Percentiles rank a stretch among this genome's conserved stretches.
phyloP scores from a whole-genome alignment of 768 basidiomycete genomes.

The Hygrophoropsis aurantiaca region DNA sequence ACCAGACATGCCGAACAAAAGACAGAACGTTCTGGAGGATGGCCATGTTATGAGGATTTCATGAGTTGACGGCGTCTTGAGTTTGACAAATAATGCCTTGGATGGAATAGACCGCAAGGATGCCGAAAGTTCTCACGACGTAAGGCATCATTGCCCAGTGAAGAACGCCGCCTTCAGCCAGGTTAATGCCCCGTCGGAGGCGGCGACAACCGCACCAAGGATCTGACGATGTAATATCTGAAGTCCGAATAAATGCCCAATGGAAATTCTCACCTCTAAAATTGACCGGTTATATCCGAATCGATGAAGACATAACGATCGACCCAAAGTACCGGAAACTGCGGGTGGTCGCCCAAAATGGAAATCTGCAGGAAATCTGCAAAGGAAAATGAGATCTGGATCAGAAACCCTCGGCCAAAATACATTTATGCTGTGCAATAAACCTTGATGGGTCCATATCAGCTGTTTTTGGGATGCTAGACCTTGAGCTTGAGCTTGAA shows the following conservation, averaged over 20 bases:
- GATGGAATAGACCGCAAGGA: constrained; percentile 30
- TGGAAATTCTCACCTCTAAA: background rate
- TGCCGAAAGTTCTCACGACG: constrained; percentile 25
- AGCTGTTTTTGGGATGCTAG: no score
- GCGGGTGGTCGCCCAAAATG: constrained; percentile 22
- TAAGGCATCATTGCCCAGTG: constrained; percentile 2
- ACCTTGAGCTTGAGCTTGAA: no score
- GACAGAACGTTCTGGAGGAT: constrained; percentile 12
- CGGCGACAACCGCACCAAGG: constrained; percentile 1
- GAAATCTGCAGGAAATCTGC: constrained; percentile 15
- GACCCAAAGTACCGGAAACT: constrained; percentile 13
- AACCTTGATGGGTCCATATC: no score
- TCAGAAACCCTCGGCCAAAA: no score
- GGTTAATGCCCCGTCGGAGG: constrained; percentile 17
- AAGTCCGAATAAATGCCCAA: background rate
- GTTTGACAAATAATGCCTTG: constrained; percentile 8
- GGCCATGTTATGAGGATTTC: constrained; percentile 22
- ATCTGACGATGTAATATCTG: constrained; percentile 5
- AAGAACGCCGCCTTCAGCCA: constrained; percentile 13
- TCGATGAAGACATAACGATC: constrained; percentile 12
- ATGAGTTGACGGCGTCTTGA: constrained; percentile 27
- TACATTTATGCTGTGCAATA: no score
- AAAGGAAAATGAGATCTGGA: constrained; percentile 31
- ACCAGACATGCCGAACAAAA: constrained; percentile 28
- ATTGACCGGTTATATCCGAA: constrained; percentile 15